Percentiles rank a stretch among this genome's conserved stretches.
phyloP scores from a whole-genome alignment of 2,329 filamentous ascomycete genomes.

The Pyricularia sp. region DNA sequence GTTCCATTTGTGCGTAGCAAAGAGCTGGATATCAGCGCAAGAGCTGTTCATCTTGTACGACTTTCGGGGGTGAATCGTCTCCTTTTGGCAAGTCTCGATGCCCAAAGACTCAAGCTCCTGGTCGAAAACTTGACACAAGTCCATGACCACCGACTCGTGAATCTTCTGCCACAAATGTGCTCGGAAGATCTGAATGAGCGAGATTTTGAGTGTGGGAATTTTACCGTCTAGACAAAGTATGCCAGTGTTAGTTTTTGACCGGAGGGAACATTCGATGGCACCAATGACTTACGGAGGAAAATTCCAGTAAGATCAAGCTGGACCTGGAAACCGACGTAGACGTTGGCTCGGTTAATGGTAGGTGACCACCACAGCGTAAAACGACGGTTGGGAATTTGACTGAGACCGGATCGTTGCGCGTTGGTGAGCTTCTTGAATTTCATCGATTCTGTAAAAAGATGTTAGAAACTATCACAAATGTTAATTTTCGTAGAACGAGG shows the following conservation, averaged over 20 bases:
- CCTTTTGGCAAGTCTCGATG: conserved; percentile 96
- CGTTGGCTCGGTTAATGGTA: conserved; percentile 90
- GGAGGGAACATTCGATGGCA: not conserved
- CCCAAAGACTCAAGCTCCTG: conserved; percentile 92
- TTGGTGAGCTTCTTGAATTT: conserved; percentile 99
- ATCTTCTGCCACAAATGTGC: conserved; percentile 99
- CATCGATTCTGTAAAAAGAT: conserved; percentile 44
- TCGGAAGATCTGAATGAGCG: conserved; percentile 96
- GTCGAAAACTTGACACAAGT: conserved; percentile 96
- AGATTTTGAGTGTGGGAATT: conserved; percentile 96
- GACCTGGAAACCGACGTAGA: conserved; percentile 99
- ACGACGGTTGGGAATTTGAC: conserved; percentile 96
- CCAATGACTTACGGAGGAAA: conserved; percentile 55
- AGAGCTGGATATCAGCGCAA: conserved; percentile 92
- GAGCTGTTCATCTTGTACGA: conserved; percentile 99
- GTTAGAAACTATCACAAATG: conserved; percentile 52
- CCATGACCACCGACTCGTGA: conserved; percentile 97
- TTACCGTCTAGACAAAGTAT: conserved; percentile 55
- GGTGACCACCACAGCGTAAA: conserved; percentile 81
- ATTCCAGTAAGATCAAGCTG: conserved; percentile 79
- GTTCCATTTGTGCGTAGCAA: conserved; percentile 98
- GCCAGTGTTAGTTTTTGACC: not conserved
- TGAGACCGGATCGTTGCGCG: conserved; percentile 90
- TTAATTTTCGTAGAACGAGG: conserved; percentile 10
- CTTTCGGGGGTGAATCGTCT: conserved; percentile 97